Evolutionary conservation across 179 eudicot genomes (phyloP).

Genomic region (Vitellaria paradoxa): DNA sequence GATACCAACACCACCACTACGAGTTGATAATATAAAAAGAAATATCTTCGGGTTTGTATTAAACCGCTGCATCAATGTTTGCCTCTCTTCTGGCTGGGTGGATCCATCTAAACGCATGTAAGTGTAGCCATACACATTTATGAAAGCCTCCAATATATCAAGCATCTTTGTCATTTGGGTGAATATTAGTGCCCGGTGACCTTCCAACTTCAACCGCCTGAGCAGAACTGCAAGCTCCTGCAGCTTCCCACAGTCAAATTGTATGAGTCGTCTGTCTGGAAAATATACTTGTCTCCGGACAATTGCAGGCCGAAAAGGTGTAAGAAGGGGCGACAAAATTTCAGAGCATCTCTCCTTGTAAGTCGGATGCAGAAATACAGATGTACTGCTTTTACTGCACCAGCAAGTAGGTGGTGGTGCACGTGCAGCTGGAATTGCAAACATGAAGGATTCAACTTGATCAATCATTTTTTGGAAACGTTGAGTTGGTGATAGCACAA

Average conservation of each 20-base stretch:
- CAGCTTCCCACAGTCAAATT: conserved; percentile 99
- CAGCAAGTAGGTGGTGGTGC: conserved; percentile 85
- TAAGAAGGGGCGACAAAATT: conserved; percentile 67
- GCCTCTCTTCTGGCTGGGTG: conserved; percentile 98
- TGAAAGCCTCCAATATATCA: conserved; percentile 94
- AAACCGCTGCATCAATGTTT: conserved; percentile 97
- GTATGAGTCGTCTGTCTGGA: conserved; percentile 96
- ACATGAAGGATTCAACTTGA: conserved; percentile 95
- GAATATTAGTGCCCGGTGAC: conserved; percentile 92
- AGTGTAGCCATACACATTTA: conserved; percentile 92
- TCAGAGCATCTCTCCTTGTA: conserved; percentile 64
- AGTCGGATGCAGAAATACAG: conserved; percentile 55
- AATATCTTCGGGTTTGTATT: conserved; percentile 94
- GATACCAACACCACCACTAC: conserved; percentile 99
- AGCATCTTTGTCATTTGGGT: conserved; percentile 99
- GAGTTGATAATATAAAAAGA: conserved; percentile 96
- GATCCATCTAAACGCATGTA: conserved; percentile 99
- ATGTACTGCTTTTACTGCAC: conserved; percentile 68
- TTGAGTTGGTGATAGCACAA: conserved; percentile 87
- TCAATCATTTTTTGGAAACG: conserved; percentile 70
- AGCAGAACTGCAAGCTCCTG: conserved; percentile 90
- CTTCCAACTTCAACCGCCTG: conserved; percentile 85
- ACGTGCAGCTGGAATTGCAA: conserved; percentile 98
- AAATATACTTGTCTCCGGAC: conserved; percentile 95
- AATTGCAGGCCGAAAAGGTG: conserved; percentile 91